These are phyloP conservation scores for Calocybe gambosa DNA, from an alignment of 1,284 basidiomycete genomes.

Conservation along the genomic window DNA sequence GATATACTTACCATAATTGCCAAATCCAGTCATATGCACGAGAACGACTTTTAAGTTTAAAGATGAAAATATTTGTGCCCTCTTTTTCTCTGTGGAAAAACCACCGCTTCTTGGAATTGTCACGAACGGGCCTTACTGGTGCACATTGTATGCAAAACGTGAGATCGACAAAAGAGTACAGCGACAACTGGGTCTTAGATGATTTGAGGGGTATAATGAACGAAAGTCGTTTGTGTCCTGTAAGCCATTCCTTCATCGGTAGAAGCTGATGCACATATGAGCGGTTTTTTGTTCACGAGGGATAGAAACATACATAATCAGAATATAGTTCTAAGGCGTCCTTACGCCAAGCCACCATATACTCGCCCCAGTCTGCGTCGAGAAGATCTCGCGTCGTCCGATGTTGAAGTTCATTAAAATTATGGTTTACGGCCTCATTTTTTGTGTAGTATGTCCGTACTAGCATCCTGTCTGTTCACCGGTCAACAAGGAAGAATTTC, in stretches of 20 bases:
- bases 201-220: conserved; percentile 63
- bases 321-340: conserved; percentile 73
- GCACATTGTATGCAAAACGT: conserved; percentile 73
- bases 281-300: conserved; percentile 8
- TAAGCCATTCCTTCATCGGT: conserved; percentile 55
- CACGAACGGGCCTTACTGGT: conserved; percentile 39
- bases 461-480: conserved; percentile 71
- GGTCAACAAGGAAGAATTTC: conserved; percentile 11
- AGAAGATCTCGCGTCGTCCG: conserved; percentile 55
- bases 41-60: conserved; percentile 67
- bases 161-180: conserved; percentile 79
- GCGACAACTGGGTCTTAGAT: conserved; percentile 55
- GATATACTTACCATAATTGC: conserved; percentile 57
- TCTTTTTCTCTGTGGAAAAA: conserved; percentile 43
- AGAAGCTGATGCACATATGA: conserved; percentile 36
- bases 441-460: conserved; percentile 65
- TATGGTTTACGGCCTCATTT: conserved; percentile 39
- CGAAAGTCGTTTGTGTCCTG: conserved; percentile 61
- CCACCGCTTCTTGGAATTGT: conserved; percentile 34
- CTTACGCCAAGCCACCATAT: conserved; percentile 73
- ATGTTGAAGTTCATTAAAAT: conserved; percentile 67
- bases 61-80: conserved; percentile 77
- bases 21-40: conserved; percentile 80
- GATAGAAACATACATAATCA: conserved; percentile 54
- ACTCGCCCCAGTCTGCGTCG: conserved; percentile 72